phyloP scores from a whole-genome alignment of 2,329 filamentous ascomycete genomes.

The Gnomoniopsis smithogilvyi region DNA sequence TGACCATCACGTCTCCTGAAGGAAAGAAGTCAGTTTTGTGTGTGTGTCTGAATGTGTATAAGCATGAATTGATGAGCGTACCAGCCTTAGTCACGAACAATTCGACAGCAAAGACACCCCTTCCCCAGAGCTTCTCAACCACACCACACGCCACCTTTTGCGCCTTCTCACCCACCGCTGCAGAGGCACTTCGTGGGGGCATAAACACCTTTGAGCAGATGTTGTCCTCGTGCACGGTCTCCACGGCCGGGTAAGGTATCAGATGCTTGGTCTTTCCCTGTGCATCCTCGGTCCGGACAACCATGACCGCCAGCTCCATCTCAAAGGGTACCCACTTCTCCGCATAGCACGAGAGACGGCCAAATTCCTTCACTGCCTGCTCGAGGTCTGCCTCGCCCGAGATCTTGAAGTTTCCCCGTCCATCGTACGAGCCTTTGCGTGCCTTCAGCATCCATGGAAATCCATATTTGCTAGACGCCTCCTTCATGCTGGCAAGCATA shows the following conservation, averaged over 20 bases:
- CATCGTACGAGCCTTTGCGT: constrained; percentile 87
- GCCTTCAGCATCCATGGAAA: constrained; percentile 93
- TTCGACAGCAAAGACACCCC: constrained; percentile 94
- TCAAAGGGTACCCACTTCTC: constrained; percentile 86
- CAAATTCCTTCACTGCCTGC: constrained; percentile 67
- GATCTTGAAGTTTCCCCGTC: constrained; percentile 65
- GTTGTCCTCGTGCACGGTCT: constrained; percentile 92
- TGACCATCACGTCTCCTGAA: constrained; percentile 66
- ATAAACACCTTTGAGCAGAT: constrained; percentile 92
- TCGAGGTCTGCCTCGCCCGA: constrained; percentile 44
- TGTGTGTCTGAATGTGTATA: constrained; percentile 14
- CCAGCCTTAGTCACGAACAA: constrained; percentile 82
- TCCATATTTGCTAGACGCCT: constrained; percentile 63
- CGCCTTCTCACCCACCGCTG: constrained; percentile 59
- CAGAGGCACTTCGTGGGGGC: constrained; percentile 70
- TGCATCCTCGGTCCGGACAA: constrained; percentile 79
- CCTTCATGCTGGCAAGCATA: constrained; percentile 57
- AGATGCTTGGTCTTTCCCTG: constrained; percentile 45
- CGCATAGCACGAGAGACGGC: constrained; percentile 72
- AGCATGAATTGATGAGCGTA: constrained; percentile 24
- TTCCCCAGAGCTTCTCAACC: constrained; percentile 75
- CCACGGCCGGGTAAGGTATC: constrained; percentile 82
- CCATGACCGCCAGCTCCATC: constrained; percentile 90
- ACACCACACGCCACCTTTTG: constrained; percentile 76
- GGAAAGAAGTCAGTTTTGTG: background rate